Evolutionary conservation across 805 yeast genomes (phyloP).

Genomic region (Sugiyamaella qingdaonensis): DNA sequence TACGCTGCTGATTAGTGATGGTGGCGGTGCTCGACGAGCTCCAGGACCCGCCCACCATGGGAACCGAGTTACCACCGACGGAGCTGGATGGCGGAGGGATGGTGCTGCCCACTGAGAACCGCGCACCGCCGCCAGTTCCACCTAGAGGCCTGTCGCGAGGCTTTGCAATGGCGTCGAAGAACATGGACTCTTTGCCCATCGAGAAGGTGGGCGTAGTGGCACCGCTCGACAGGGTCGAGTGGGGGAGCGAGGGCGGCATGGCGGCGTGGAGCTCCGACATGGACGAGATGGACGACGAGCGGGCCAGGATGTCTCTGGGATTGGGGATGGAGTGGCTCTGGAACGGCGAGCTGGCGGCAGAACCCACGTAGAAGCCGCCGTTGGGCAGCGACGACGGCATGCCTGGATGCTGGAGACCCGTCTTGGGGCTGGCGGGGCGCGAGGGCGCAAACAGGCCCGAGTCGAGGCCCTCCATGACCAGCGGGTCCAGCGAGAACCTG

Average conservation of each 20-base stretch:
- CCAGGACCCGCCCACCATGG: neutral
- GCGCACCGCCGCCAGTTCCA: constrained; percentile 1
- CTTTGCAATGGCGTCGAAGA: constrained; percentile 14
- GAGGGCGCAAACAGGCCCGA: constrained; percentile 20
- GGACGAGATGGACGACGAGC: constrained; percentile 10
- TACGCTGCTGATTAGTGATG: neutral
- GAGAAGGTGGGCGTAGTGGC: constrained; percentile 12
- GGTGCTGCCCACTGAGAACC: constrained; percentile 9
- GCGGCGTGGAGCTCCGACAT: constrained; percentile 13
- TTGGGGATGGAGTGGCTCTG: constrained; percentile 2
- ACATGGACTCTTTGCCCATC: constrained; percentile 11
- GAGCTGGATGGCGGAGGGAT: neutral
- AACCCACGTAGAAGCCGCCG: neutral
- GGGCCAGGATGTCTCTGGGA: constrained; percentile 7
- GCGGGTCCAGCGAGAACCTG: constrained; percentile 43
- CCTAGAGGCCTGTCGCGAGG: constrained; percentile 12
- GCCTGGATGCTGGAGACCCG: neutral
- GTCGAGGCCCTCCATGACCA: constrained; percentile 46
- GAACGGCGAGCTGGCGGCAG: constrained; percentile 2
- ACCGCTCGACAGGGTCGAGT: constrained; percentile 7
- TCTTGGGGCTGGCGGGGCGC: constrained; percentile 10
- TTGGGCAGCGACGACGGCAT: neutral
- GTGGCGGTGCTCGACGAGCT: constrained; percentile 1
- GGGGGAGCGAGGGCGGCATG: constrained; percentile 1
- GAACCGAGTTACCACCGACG: neutral